These are phyloP conservation scores for Xylariaceae sp. DNA, from an alignment of 2,329 filamentous ascomycete genomes.

Conservation along the genomic window DNA sequence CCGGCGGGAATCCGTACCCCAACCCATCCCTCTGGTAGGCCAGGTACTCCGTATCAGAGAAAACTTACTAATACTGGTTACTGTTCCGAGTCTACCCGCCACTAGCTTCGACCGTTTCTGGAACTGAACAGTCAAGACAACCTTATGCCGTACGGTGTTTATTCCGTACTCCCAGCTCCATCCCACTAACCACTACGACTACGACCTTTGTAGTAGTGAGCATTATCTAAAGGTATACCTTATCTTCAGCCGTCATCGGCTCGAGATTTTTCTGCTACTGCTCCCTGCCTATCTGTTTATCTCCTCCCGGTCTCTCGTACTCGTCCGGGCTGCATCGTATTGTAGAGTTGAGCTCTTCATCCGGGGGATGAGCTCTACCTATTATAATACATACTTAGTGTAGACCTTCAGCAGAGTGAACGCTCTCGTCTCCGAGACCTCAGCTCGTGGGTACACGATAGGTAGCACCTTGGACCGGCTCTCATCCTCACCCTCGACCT, in stretches of 20 bases:
- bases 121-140: not conserved
- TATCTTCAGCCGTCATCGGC: not conserved
- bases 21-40: too few species aligned
- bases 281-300: not conserved
- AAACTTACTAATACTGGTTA: not conserved
- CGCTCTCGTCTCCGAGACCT: not conserved
- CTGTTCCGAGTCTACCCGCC: constrained; percentile 15
- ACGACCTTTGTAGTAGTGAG: not conserved
- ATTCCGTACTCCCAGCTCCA: not conserved
- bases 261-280: not conserved
- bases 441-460: not conserved
- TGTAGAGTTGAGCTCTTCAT: not conserved
- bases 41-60: too few species aligned
- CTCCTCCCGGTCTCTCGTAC: not conserved
- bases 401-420: not conserved
- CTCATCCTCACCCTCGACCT: not conserved
- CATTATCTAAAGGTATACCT: not conserved
- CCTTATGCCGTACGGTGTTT: not conserved
- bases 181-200: not conserved
- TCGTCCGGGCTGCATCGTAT: not conserved
- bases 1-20: too few species aligned
- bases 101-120: constrained; percentile 9
- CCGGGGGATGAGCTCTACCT: not conserved
- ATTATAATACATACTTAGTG: not conserved
- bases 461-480: not conserved